Percentiles rank a stretch among this genome's conserved stretches.
phyloP scores from a whole-genome alignment of 805 yeast genomes.

The Wickerhamiella azyma region DNA sequence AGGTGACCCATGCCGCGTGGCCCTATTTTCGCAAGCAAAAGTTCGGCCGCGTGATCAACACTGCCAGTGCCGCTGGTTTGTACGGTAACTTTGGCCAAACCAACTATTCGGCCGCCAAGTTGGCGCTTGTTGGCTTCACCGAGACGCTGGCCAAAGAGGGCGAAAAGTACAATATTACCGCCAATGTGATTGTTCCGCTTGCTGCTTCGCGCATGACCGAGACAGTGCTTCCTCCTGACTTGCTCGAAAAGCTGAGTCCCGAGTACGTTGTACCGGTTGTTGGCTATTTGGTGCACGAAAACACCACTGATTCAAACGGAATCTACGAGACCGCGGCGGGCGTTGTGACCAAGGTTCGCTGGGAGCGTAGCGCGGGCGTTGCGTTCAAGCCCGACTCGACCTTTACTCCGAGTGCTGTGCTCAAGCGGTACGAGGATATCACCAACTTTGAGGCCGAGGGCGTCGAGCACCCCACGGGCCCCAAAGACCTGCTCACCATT shows the following conservation, averaged over 20 bases:
- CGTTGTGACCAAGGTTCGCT: constrained; percentile 75
- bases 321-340: constrained; percentile 93
- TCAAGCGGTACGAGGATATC: constrained; percentile 50
- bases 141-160: constrained; percentile 96
- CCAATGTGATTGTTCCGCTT: constrained; percentile 83
- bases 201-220: constrained; percentile 97
- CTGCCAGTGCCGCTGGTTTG: constrained; percentile 95
- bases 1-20: constrained; percentile 84
- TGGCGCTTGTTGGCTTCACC: constrained; percentile 79
- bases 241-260: constrained; percentile 68
- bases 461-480: constrained; percentile 52
- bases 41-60: constrained; percentile 80
- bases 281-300: constrained; percentile 59
- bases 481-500: constrained; percentile 57
- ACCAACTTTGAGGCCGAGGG: constrained; percentile 41
- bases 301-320: constrained; percentile 50
- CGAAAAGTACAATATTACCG: constrained; percentile 61
- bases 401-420: constrained; percentile 76
- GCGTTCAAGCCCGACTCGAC: constrained; percentile 62
- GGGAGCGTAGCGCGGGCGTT: constrained; percentile 88
- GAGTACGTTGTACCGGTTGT: constrained; percentile 89
- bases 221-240: constrained; percentile 69
- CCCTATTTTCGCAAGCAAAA: constrained; percentile 70
- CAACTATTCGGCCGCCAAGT: constrained; percentile 86
- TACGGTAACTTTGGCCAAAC: constrained; percentile 96